A percentile compares a stretch with the other conserved stretches of the same genome.
These are phyloP conservation scores for Starmerella ratchasimensis DNA, from an alignment of 805 yeast genomes.

Conservation along the genomic window DNA sequence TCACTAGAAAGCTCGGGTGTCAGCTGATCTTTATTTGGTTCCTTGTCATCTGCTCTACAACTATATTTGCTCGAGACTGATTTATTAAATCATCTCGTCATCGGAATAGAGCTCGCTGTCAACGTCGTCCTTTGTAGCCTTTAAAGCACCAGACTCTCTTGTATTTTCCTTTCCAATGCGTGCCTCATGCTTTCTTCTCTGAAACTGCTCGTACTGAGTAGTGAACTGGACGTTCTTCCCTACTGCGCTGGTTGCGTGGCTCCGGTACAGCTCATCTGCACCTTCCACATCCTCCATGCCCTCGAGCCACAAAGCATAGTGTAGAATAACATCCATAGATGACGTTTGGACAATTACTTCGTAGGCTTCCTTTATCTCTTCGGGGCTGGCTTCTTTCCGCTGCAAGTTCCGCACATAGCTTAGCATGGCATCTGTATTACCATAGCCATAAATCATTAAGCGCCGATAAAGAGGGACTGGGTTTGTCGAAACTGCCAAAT, in stretches of 20 bases:
- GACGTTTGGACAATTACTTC: conserved; percentile 20
- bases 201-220: no score
- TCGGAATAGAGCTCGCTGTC: background rate
- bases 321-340: conserved; percentile 9
- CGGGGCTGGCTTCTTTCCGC: conserved; percentile 14
- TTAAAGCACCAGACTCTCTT: background rate
- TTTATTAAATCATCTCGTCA: background rate
- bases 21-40: conserved; percentile 33
- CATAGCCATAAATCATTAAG: conserved; percentile 42
- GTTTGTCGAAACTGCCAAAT: conserved; percentile 34
- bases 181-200: no score
- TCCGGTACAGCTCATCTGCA: conserved; percentile 21
- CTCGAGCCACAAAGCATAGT: conserved; percentile 25
- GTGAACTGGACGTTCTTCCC: no score
- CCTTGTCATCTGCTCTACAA: conserved; percentile 25
- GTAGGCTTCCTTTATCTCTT: conserved; percentile 17
- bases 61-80: background rate
- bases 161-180: background rate
- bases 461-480: conserved; percentile 51
- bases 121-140: background rate
- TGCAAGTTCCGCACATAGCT: conserved; percentile 46
- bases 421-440: conserved; percentile 51
- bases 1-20: conserved; percentile 31
- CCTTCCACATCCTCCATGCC: conserved; percentile 15
- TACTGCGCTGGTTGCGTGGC: background rate